phyloP scores from a whole-genome alignment of 345 rosid species.

The Gynandropsis gynandra region DNA sequence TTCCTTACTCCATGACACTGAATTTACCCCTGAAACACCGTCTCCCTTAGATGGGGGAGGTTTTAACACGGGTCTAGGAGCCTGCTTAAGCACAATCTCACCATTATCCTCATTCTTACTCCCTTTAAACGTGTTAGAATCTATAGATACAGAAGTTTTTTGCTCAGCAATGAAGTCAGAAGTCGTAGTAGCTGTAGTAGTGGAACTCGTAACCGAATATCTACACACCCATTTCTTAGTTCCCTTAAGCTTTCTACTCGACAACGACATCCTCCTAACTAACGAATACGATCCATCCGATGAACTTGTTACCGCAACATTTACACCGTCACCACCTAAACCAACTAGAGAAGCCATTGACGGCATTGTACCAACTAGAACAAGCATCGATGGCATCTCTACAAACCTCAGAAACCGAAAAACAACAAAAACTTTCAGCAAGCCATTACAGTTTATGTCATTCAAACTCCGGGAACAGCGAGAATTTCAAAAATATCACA shows the following conservation, averaged over 20 bases:
- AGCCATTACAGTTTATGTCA: slow-evolving; percentile 14
- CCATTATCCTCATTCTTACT: slow-evolving; percentile 35
- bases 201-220: slow-evolving; percentile 56
- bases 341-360: slow-evolving; percentile 60
- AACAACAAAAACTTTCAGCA: slow-evolving; percentile 16
- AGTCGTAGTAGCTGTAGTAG: slow-evolving; percentile 29
- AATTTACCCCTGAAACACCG: slow-evolving; percentile 26
- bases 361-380: slow-evolving; percentile 75
- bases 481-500: no score
- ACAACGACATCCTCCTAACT: slow-evolving; percentile 54
- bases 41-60: slow-evolving; percentile 35
- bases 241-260: slow-evolving; percentile 37
- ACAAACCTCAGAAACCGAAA: slow-evolving; percentile 13
- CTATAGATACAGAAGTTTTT: slow-evolving; percentile 44
- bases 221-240: slow-evolving; percentile 65
- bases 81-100: slow-evolving; percentile 61
- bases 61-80: slow-evolving; percentile 72
- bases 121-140: slow-evolving; percentile 38
- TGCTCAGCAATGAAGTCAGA: slow-evolving; percentile 68
- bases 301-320: slow-evolving; percentile 34
- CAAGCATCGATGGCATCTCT: slow-evolving; percentile 49
- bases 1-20: slow-evolving; percentile 34
- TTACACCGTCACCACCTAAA: slow-evolving; percentile 39
- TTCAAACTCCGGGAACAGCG: neutral
- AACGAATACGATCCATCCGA: slow-evolving; percentile 47